phyloP scores from a whole-genome alignment of 306 rosid genomes.

The Malus asiatica region DNA sequence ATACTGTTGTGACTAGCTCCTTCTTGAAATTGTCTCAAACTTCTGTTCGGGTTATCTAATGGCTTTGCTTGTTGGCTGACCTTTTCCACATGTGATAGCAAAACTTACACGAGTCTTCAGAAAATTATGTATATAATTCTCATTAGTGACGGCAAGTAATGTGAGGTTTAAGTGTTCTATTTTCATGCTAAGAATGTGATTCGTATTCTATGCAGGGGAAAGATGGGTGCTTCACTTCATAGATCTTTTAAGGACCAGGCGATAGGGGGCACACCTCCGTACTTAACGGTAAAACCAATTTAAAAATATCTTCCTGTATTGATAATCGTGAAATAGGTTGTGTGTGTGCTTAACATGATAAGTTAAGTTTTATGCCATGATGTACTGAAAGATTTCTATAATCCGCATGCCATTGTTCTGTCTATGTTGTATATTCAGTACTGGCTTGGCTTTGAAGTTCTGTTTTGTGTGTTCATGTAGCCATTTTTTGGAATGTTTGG shows the following conservation, averaged over 20 bases:
- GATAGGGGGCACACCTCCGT: slow-evolving; percentile 55
- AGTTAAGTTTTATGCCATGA: not conserved
- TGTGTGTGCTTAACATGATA: not conserved
- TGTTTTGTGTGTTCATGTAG: slow-evolving; percentile 26
- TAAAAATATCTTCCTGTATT: not conserved
- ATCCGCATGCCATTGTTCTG: not conserved
- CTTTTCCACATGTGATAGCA: not conserved
- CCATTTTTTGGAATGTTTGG: slow-evolving; percentile 72
- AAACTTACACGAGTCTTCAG: not conserved
- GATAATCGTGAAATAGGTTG: not conserved
- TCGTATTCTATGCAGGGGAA: slow-evolving; percentile 42
- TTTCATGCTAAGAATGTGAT: not conserved
- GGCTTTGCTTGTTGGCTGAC: not conserved
- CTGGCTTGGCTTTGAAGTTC: not conserved
- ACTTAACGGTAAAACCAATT: slow-evolving; percentile 31
- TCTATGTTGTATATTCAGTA: not conserved
- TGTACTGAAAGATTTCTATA: not conserved
- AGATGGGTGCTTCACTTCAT: slow-evolving; percentile 56
- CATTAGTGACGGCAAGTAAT: not conserved
- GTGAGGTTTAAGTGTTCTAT: not conserved
- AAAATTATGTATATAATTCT: not conserved
- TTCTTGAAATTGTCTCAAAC: not conserved
- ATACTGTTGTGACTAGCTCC: not conserved
- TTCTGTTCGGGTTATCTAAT: not conserved
- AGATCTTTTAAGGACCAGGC: slow-evolving; percentile 29